Conservation (phyloP, 805 yeast genomes). For the Saturnispora hagleri region DNA sequence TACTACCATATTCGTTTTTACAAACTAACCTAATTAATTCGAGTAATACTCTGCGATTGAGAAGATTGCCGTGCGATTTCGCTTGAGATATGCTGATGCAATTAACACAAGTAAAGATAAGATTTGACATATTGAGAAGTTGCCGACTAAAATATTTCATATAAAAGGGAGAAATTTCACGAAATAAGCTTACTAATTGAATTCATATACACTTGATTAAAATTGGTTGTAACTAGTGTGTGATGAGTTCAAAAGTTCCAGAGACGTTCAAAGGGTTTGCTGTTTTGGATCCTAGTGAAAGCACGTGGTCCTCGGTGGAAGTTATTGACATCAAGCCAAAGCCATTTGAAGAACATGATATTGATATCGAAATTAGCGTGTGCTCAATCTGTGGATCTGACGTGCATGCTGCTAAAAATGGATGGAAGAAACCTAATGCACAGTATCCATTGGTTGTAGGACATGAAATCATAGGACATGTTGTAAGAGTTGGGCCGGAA, state of each 20-base stretch:
- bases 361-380: constrained; percentile 34
- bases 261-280: constrained; percentile 33
- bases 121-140: neutral
- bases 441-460: constrained; percentile 36
- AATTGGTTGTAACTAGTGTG: no score
- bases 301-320: constrained; percentile 27
- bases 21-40: neutral
- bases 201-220: no score
- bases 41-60: no score
- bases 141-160: neutral
- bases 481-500: constrained; percentile 48
- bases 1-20: neutral
- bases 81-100: no score
- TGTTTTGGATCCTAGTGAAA: constrained; percentile 24
- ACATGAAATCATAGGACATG: constrained; percentile 58
- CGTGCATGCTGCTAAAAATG: constrained; percentile 38
- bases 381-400: constrained; percentile 58
- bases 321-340: constrained; percentile 28
- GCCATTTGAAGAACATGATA: constrained; percentile 32
- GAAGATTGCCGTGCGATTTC: no score
- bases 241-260: constrained; percentile 19
- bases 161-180: neutral
- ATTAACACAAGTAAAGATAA: neutral
- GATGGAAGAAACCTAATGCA: constrained; percentile 36
- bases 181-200: no score